Conservation (phyloP, 768 basidiomycete species). For the Scleroderma bovista region DNA sequence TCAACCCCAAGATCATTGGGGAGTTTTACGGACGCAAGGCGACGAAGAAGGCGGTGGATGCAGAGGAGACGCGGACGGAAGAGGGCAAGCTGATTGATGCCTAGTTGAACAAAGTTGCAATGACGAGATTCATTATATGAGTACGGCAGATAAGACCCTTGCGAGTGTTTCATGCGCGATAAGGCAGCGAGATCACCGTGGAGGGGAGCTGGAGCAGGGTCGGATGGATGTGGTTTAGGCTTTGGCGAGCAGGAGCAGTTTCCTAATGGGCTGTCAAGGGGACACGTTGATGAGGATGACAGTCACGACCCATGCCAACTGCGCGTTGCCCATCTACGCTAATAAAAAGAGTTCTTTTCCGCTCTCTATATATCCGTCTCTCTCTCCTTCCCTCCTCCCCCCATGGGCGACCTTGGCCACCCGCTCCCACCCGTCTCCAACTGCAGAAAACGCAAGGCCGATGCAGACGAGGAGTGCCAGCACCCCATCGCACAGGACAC, state of each 20-base stretch:
- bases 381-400: slow-evolving; percentile 13
- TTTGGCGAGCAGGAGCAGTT: no score
- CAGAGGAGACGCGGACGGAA: slow-evolving; percentile 34
- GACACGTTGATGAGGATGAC: neutral
- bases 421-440: slow-evolving; percentile 37
- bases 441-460: slow-evolving; percentile 67
- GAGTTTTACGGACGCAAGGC: slow-evolving; percentile 90
- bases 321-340: no score
- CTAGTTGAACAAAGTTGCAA: slow-evolving; percentile 21
- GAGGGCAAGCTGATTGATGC: slow-evolving; percentile 64
- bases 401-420: slow-evolving; percentile 62
- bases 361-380: slow-evolving; percentile 26
- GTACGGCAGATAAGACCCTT: neutral
- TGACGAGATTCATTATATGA: neutral
- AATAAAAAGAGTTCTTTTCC: no score
- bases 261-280: neutral
- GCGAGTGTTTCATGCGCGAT: neutral
- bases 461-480: slow-evolving; percentile 44
- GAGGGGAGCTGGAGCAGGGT: no score
- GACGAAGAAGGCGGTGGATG: slow-evolving; percentile 52
- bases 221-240: no score
- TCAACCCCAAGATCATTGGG: slow-evolving; percentile 92
- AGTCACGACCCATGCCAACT: no score
- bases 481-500: slow-evolving; percentile 33
- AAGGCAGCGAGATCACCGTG: neutral